Percentiles rank a stretch among this genome's conserved stretches.
Evolutionary conservation across 371 early-diverging fungal species (phyloP).

Genomic region (Rhizopus sp.): DNA sequence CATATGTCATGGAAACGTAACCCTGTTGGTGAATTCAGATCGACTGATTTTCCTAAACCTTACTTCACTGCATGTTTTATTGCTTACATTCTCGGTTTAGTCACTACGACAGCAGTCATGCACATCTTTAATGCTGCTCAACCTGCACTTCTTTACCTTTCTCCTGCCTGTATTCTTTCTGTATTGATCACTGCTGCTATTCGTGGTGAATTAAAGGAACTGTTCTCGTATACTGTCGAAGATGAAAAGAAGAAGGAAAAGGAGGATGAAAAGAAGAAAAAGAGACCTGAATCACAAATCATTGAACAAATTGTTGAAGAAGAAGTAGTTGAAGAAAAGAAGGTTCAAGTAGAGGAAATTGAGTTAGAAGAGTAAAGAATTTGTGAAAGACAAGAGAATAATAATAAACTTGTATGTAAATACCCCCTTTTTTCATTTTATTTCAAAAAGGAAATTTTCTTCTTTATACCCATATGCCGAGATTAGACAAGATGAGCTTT

Average conservation of each 20-base stretch:
- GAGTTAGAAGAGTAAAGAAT: slow-evolving; percentile 13
- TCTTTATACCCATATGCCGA: slow-evolving; percentile 38
- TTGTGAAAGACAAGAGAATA: not conserved
- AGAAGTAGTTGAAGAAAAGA: slow-evolving; percentile 11
- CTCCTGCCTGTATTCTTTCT: slow-evolving; percentile 94
- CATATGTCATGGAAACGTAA: slow-evolving; percentile 57
- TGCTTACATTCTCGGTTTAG: slow-evolving; percentile 85
- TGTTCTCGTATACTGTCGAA: slow-evolving; percentile 79
- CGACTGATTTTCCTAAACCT: slow-evolving; percentile 76
- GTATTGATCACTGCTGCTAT: slow-evolving; percentile 74
- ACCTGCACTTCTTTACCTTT: slow-evolving; percentile 95
- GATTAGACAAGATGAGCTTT: slow-evolving; percentile 51
- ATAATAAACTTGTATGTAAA: slow-evolving; percentile 1
- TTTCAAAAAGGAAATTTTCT: not conserved
- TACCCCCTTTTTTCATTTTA: not conserved
- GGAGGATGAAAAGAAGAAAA: slow-evolving; percentile 18
- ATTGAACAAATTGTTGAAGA: slow-evolving; percentile 9
- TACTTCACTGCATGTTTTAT: slow-evolving; percentile 84
- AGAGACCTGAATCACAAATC: slow-evolving; percentile 5
- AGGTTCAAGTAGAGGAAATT: slow-evolving; percentile 18
- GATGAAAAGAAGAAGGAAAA: slow-evolving; percentile 56
- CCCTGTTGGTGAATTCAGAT: slow-evolving; percentile 54
- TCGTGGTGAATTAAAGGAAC: slow-evolving; percentile 83
- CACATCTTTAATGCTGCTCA: slow-evolving; percentile 97
- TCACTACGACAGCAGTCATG: slow-evolving; percentile 92